phyloP scores from a whole-genome alignment of 192 early-diverging fungal species.

The Coemansia asiatica region DNA sequence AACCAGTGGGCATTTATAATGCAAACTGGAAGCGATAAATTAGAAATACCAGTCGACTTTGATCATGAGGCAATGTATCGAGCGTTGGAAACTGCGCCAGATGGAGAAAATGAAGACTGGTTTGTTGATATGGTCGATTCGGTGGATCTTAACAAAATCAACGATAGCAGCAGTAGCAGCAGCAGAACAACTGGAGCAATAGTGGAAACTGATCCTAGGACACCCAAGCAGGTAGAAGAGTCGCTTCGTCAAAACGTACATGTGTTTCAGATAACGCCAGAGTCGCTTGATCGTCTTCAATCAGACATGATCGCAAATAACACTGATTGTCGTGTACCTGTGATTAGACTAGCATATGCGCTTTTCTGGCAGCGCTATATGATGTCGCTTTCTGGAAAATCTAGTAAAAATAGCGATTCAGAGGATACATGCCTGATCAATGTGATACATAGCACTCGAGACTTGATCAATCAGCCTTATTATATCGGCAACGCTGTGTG shows the following conservation, averaged over 20 bases:
- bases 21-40: neutral
- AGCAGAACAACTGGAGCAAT: constrained; percentile 12
- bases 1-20: constrained; percentile 29
- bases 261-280: constrained; percentile 19
- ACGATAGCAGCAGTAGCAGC: too few relatives aligned
- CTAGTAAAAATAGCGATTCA: neutral
- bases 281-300: constrained; percentile 13
- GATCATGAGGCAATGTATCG: constrained; percentile 28
- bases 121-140: constrained; percentile 25
- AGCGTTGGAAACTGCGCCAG: neutral
- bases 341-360: constrained; percentile 41
- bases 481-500: constrained; percentile 46
- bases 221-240: constrained; percentile 19
- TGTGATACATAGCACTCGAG: constrained; percentile 27
- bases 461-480: constrained; percentile 21
- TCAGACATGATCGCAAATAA: constrained; percentile 4
- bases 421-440: constrained; percentile 19
- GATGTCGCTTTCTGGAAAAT: neutral
- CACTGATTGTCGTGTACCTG: neutral
- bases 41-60: constrained; percentile 21
- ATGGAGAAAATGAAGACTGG: constrained; percentile 19
- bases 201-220: constrained; percentile 12
- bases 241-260: constrained; percentile 28
- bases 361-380: constrained; percentile 47
- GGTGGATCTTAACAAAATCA: neutral